Evolutionary conservation across 1,139 yeast genomes (phyloP), one percentile per base, ranked within the genome.

Genomic region (Ogataea hybrid): DNA sequence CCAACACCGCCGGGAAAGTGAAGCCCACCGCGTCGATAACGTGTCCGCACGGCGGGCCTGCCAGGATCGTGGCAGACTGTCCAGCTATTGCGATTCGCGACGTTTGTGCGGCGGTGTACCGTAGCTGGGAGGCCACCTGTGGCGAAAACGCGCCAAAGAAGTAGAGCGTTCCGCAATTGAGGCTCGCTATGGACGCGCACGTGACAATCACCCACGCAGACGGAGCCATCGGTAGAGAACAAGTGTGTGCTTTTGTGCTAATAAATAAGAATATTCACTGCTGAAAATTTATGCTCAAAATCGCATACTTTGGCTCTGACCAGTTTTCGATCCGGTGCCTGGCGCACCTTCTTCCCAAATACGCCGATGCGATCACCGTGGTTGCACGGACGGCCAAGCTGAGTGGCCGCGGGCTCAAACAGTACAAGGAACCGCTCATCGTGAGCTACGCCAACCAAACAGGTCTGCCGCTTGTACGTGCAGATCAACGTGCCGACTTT

Each of bases 221-320:
- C 8, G 37, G 36, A 30, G 32, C 23, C 22, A 17, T 17, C 14
- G 11, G 16, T n/a, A 12, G 30, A 9, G 14, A 9, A 7, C 16
- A 18, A 6, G 30, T 28, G 36, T 35, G 9, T 12, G n/a, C 23
- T 14, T 12, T 29, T 29, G 10, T 12, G 9, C 6, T 6, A 6
- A 17, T 17, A 17, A 17, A 17, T 17, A 17, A 17, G 15, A 5
- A 25, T 12, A 25, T 18, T 18, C 7, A 18, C 23, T 12, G 7
- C 17, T 28, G 25, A 34, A 33, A 23, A 22, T 28, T 17, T 15
- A 33, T 50, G 37, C 34, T 56, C 14, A 44, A 44, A 25, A 28
- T 59, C 5, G 63, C 56, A 1, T 86, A 81, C 58, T 89, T 90
- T 61, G 97, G 97, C 1, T 78, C 92, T 5, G 97, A 89, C 56